These are phyloP conservation scores for Kuraishia cidri DNA, from an alignment of 805 yeast genomes.

Conservation along the genomic window DNA sequence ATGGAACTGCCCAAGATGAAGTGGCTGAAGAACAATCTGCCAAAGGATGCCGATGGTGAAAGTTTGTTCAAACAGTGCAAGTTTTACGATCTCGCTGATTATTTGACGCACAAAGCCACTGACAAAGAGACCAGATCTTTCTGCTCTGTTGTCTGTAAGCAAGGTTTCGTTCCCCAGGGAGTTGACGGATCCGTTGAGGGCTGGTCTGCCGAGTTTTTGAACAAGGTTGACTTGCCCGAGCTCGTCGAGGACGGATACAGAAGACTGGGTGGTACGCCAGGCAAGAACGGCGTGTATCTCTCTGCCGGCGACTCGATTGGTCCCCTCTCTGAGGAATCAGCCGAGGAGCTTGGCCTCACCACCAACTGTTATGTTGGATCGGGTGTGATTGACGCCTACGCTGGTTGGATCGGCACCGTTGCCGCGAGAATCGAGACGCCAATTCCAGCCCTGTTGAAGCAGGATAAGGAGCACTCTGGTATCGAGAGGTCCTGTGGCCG, in stretches of 20 bases:
- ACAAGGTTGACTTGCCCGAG: conserved; percentile 63
- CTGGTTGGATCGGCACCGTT: conserved; percentile 98
- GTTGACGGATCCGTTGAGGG: conserved; percentile 82
- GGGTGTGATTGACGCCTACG: conserved; percentile 96
- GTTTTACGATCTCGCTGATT: conserved; percentile 92
- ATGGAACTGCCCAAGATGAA: conserved; percentile 97
- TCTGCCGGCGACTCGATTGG: conserved; percentile 92
- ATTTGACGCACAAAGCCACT: conserved; percentile 84
- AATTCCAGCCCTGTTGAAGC: conserved; percentile 40
- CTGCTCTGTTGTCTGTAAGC: conserved; percentile 92
- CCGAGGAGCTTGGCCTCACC: conserved; percentile 77
- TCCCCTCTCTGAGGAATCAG: conserved; percentile 53
- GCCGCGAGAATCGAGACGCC: conserved; percentile 73
- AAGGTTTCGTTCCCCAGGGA: conserved; percentile 89
- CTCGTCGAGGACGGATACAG: conserved; percentile 68
- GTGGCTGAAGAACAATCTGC: conserved; percentile 87
- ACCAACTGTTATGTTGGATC: conserved; percentile 80
- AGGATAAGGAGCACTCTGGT: conserved; percentile 34
- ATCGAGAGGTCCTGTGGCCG: conserved; percentile 68
- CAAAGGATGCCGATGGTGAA: conserved; percentile 32
- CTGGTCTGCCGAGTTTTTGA: conserved; percentile 80
- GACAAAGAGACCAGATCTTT: conserved; percentile 79
- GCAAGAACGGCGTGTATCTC: conserved; percentile 60
- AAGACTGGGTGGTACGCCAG: conserved; percentile 78
- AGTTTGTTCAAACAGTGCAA: conserved; percentile 45